Conservation (phyloP, 176 grass and related monocot species). For the Juncus effusus region DNA sequence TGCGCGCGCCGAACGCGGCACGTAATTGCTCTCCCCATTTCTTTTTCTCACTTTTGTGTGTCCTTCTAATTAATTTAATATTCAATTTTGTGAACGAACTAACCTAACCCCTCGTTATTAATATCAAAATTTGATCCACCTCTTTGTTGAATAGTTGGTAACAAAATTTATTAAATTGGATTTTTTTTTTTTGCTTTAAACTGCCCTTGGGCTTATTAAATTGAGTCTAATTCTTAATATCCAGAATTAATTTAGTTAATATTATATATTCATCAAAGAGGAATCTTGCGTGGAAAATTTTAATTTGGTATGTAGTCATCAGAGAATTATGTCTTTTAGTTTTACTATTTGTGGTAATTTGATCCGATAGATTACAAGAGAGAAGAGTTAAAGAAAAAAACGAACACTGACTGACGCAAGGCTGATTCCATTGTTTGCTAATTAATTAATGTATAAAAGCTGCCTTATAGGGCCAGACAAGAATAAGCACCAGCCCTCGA, state of each 20-base stretch:
- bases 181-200: no score
- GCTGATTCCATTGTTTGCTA: slow-evolving; percentile 3
- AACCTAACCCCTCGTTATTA: no score
- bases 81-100: not conserved
- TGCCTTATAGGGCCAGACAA: not conserved
- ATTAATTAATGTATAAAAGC: slow-evolving; percentile 8
- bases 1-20: slow-evolving; percentile 28
- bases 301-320: no score
- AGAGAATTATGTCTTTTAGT: slow-evolving; percentile 2
- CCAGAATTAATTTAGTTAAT: no score
- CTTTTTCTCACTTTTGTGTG: slow-evolving; percentile 9
- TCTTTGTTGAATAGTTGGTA: no score
- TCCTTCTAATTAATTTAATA: slow-evolving; percentile 3
- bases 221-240: no score
- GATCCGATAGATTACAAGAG: slow-evolving; percentile 12
- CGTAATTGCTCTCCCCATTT: not conserved
- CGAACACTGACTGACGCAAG: slow-evolving; percentile 10
- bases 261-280: no score
- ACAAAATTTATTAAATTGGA: no score
- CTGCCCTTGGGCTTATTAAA: no score
- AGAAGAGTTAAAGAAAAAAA: slow-evolving; percentile 9
- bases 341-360: not conserved
- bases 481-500: not conserved
- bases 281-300: no score
- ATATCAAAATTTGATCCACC: no score